phyloP scores from a whole-genome alignment of 176 grass and related monocot genomes.

The Avena sativa region DNA sequence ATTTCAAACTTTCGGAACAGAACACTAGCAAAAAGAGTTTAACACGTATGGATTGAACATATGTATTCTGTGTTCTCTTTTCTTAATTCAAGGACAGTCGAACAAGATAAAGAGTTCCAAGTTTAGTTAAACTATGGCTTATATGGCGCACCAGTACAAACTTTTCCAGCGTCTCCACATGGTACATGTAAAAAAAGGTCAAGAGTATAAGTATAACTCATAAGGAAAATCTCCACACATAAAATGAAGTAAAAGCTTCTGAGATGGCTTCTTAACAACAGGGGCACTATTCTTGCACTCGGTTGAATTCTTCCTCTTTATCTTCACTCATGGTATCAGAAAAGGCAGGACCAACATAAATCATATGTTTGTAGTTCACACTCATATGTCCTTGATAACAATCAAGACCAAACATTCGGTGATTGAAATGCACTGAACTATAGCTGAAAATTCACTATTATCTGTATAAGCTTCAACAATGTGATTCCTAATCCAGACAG shows the following conservation, averaged over 20 bases:
- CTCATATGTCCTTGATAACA: constrained; percentile 39
- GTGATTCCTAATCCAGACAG: constrained; percentile 5
- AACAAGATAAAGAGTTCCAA: constrained; percentile 26
- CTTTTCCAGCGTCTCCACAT: constrained; percentile 43
- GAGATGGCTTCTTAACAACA: constrained; percentile 35
- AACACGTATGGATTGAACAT: not conserved
- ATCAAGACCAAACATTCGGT: constrained; percentile 25
- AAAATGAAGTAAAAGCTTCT: constrained; percentile 40
- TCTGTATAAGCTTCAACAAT: constrained; percentile 36
- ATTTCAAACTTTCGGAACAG: not conserved
- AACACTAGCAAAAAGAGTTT: not conserved
- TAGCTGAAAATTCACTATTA: constrained; percentile 44
- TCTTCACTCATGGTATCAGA: constrained; percentile 17
- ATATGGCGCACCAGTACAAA: constrained; percentile 33
- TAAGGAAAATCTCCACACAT: constrained; percentile 33
- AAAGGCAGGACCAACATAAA: constrained; percentile 38
- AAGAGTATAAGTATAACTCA: constrained; percentile 46
- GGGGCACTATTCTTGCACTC: constrained; percentile 32
- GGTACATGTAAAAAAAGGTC: constrained; percentile 42
- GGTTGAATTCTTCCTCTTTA: not conserved
- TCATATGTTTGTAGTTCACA: constrained; percentile 38
- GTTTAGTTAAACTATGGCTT: constrained; percentile 44
- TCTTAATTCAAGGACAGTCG: constrained; percentile 17
- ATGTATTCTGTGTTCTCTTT: constrained; percentile 10
- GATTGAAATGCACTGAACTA: constrained; percentile 34